Percentiles rank a stretch among this genome's conserved stretches.
Evolutionary conservation across 1,284 basidiomycete genomes (phyloP).

Genomic region (Ganoderma lucidum): DNA sequence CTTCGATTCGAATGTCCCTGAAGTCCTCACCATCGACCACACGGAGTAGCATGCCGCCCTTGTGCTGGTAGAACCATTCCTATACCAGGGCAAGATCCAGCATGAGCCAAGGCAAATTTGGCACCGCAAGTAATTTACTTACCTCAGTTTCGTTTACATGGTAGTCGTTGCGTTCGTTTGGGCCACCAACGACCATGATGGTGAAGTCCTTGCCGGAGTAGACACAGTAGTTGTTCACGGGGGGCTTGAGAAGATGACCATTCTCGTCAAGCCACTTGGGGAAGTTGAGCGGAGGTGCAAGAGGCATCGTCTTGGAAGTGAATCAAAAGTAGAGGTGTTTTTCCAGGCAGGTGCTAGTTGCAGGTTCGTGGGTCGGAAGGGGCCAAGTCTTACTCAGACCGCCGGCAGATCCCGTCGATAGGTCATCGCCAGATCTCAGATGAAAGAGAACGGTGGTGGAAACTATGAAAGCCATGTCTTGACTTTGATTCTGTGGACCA

Average conservation of each 20-base stretch:
- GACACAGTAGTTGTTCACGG: slow-evolving; percentile 91
- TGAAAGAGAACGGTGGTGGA: background rate
- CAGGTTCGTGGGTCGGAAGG: background rate
- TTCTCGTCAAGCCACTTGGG: slow-evolving; percentile 88
- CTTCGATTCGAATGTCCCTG: slow-evolving; percentile 87
- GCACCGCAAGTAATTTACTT: slow-evolving; percentile 12
- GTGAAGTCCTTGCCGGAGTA: slow-evolving; percentile 88
- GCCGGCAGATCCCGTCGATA: slow-evolving; percentile 16
- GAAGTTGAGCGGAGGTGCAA: slow-evolving; percentile 82
- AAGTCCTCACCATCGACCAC: slow-evolving; percentile 91
- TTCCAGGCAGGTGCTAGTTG: background rate
- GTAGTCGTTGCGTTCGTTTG: slow-evolving; percentile 92
- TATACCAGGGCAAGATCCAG: slow-evolving; percentile 37
- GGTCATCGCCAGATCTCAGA: background rate
- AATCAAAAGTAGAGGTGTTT: background rate
- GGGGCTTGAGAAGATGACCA: slow-evolving; percentile 80
- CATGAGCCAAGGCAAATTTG: background rate
- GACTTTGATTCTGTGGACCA: background rate
- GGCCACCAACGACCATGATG: slow-evolving; percentile 93
- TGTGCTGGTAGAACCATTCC: slow-evolving; percentile 98
- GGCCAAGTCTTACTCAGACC: slow-evolving; percentile 20
- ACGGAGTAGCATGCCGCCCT: slow-evolving; percentile 89
- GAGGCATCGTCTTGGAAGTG: slow-evolving; percentile 53
- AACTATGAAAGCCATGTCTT: background rate
- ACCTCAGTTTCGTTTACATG: slow-evolving; percentile 94